A percentile compares a stretch with the other conserved stretches of the same genome.
These are phyloP conservation scores for Podaxis sp. DNA, from an alignment of 768 basidiomycete species.

Conservation along the genomic window DNA sequence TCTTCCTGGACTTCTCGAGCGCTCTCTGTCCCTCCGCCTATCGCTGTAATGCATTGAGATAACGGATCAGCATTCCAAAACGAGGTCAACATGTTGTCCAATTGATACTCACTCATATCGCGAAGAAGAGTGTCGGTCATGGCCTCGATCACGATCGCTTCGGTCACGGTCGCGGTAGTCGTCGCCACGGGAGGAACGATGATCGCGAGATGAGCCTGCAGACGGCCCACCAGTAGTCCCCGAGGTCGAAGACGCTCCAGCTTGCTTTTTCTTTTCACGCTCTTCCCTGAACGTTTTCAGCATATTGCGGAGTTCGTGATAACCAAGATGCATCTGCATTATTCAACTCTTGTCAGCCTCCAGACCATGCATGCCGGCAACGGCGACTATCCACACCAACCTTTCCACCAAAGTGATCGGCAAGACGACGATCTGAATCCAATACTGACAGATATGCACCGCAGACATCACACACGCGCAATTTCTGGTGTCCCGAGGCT, in stretches of 20 bases:
- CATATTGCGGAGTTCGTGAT: constrained; percentile 97
- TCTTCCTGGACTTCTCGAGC: constrained; percentile 69
- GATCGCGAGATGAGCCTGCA: constrained; percentile 42
- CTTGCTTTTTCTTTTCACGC: constrained; percentile 75
- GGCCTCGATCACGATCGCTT: constrained; percentile 61
- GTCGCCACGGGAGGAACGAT: constrained; percentile 41
- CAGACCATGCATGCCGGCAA: constrained; percentile 14
- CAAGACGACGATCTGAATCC: constrained; percentile 96
- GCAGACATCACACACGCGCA: constrained; percentile 99
- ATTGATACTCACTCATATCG: constrained; percentile 66
- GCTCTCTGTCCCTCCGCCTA: constrained; percentile 70
- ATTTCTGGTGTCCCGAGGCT: constrained; percentile 98
- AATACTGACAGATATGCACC: constrained; percentile 98
- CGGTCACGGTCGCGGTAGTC: constrained; percentile 54
- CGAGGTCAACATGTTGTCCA: constrained; percentile 22
- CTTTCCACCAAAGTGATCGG: constrained; percentile 99
- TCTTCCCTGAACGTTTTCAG: constrained; percentile 88
- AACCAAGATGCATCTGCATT: constrained; percentile 94
- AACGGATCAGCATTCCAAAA: constrained; percentile 27
- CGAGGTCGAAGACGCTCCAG: constrained; percentile 40
- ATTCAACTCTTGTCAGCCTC: constrained; percentile 26
- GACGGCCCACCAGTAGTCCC: constrained; percentile 38
- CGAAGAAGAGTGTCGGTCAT: constrained; percentile 64
- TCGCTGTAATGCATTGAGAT: constrained; percentile 42
- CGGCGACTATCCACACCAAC: constrained; percentile 43